Base-by-base conservation (phyloP, 2,329 filamentous ascomycete species). In the Epichloe typhina region DNA sequence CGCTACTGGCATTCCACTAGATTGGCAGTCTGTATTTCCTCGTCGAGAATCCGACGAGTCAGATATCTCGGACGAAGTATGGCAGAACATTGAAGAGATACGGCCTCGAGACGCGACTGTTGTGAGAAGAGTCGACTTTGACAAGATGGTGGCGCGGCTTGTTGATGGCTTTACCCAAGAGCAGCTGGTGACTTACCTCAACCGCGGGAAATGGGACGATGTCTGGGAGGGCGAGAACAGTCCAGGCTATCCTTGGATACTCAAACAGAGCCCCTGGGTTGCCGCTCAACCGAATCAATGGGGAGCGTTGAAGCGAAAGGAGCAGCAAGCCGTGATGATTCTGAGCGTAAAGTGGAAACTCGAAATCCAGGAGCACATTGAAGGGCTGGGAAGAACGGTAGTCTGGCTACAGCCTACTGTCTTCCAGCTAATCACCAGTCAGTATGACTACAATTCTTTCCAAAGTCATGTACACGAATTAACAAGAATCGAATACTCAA, bases 321-420 rank as follows among this genome's bases (percentile, higher is more conserved):
- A 69, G 39, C 64, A 55, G 31, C 58, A 72, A 11, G 71, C 64
- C 0, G 54, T 72, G 15, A 63, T 62, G 50, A 62, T 81, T 49
- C 64, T 80, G 65, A 66, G 67, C 12, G 61, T 69, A 23, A 70
- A 68, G 52, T 81, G 77, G 77, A 67, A 65, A 3, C 55, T 80
- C n/a, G 66, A 70, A 8, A 68, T 72, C 2, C 64, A 68, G 50
- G 73, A 77, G 54, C 59, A 74, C 15, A 58, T 69, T 13, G 65
- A 70, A 19, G 65, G 64, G 5, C 58, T 69, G 3, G 77, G 76
- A 5, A 62, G 64, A 35, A 58, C 68, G 1, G 62, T 61, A 2
- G 52, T 79, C 6, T 64, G 57, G 53, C 55, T 79, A 19, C 58
- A 61, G 12, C 65, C 66, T 12, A 50, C 62, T 1, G 66, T 72